Base-by-base conservation (phyloP, 345 rosid genomes). In the Rhodomyrtus tomentosa region DNA sequence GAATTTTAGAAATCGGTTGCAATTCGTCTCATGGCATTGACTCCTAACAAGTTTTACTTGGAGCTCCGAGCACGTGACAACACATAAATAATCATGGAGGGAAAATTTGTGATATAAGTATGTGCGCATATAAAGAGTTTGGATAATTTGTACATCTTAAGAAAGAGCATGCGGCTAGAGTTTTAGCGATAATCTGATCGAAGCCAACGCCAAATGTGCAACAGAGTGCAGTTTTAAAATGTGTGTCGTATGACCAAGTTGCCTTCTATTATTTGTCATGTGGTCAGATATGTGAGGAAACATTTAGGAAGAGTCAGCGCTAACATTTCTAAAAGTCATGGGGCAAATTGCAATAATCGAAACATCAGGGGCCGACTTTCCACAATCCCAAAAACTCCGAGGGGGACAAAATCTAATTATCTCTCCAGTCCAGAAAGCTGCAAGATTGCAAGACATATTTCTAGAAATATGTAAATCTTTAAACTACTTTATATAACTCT, bases 161-260 rank as follows among this genome's bases (percentile, higher is more conserved):
- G n/a, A n/a, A 8, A 45, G 49, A 45, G 49, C 7, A 10, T 15
- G 73, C 7, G 5, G 73, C 4, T 59, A 8, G 27, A 15, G 21
- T 14, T 27, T 1, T 0, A 2, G 0, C 0, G 11, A 59, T 21
- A 29, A 59, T 59, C 7, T 29, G 0, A 29, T 59, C 9, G 10
- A 10, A 15, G 40, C 3, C 1, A 18, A 29, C 29, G 7, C 0
- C 0, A 27, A 59, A 59, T 3, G 2, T 1, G 5, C 0, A 59
- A 14, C 15, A 36, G 6, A 6, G n/a, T 27, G 14, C 0, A 14
- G 0, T 14, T 14, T 10, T 29, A 10, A 27, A 29, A 14, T 59
- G 6, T 59, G 0, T 45, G 49, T 45, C 14, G 51, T 3, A 0
- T 1, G 38, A 27, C 73, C 5, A 27, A 29, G 3, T 59, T 36